Evolutionary conservation across 768 basidiomycete genomes (phyloP).

Genomic region (Trametes sanguinea): DNA sequence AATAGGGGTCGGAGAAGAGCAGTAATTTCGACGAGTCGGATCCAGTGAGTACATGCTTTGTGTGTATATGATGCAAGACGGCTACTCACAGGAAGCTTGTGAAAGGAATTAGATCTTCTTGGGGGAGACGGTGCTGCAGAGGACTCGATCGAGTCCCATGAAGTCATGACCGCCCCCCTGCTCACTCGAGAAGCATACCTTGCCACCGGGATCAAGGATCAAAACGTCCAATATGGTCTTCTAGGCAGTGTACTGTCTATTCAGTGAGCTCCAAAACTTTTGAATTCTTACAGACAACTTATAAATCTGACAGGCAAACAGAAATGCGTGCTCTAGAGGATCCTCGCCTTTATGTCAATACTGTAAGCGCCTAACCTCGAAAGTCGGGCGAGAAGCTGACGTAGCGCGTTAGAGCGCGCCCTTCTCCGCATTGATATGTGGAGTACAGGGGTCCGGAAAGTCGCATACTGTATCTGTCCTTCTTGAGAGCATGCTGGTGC

Average conservation of each 20-base stretch:
- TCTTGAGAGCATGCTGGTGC: slow-evolving; percentile 70
- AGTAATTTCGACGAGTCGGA: too few relatives aligned
- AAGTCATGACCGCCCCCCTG: slow-evolving; percentile 32
- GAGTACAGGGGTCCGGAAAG: slow-evolving; percentile 77
- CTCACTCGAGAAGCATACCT: slow-evolving; percentile 33
- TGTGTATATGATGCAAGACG: not conserved
- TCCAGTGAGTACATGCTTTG: too few relatives aligned
- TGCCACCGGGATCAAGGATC: slow-evolving; percentile 23
- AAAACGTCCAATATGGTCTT: slow-evolving; percentile 61
- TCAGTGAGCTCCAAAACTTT: not conserved
- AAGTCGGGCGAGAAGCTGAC: not conserved
- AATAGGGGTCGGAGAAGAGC: too few relatives aligned
- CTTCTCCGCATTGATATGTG: slow-evolving; percentile 74
- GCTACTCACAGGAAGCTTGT: not conserved
- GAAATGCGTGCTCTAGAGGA: slow-evolving; percentile 43
- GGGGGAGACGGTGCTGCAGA: not conserved
- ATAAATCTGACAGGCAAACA: not conserved
- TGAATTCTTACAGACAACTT: too few relatives aligned
- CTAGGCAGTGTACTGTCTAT: slow-evolving; percentile 40
- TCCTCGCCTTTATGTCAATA: slow-evolving; percentile 65
- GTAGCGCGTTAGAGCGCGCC: slow-evolving; percentile 57
- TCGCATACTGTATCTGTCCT: slow-evolving; percentile 71
- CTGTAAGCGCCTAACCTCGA: slow-evolving; percentile 39
- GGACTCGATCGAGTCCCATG: slow-evolving; percentile 23
- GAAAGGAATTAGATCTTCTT: not conserved